Evolutionary conservation across 257 asterid genomes (phyloP).

Genomic region (Cinchona pubescens): DNA sequence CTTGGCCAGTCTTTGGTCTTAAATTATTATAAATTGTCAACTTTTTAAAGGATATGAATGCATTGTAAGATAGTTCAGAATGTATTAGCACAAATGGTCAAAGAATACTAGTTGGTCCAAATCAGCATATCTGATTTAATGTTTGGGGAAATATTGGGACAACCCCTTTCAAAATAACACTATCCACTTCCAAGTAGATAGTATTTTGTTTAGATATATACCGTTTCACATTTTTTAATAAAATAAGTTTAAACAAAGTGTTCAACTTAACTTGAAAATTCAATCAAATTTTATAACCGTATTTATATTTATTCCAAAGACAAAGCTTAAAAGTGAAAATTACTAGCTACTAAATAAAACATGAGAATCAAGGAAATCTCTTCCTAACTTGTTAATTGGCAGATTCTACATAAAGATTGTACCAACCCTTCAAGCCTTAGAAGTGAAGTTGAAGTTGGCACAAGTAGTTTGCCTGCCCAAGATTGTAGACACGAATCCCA

Average conservation of each 20-base stretch:
- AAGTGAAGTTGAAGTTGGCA: slow-evolving; percentile 22
- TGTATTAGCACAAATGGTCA: not conserved
- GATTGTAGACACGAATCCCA: slow-evolving; percentile 48
- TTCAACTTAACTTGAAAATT: not conserved
- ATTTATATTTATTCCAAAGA: not conserved
- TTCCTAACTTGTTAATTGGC: not conserved
- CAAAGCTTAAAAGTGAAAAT: not conserved
- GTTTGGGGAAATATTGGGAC: not conserved
- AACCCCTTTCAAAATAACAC: not conserved
- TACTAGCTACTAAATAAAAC: not conserved
- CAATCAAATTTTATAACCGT: not conserved
- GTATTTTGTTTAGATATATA: too few relatives aligned
- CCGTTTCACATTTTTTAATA: too few relatives aligned
- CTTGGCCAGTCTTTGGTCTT: too few relatives aligned
- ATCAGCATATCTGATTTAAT: not conserved
- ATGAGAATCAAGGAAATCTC: not conserved
- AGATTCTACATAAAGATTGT: not conserved
- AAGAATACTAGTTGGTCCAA: not conserved
- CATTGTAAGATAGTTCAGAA: not conserved
- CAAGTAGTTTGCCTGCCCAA: slow-evolving; percentile 26
- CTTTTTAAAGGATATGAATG: not conserved
- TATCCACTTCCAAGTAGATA: not conserved
- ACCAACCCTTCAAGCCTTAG: not conserved
- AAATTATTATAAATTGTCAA: slow-evolving; percentile 6
- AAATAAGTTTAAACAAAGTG: not conserved